phyloP scores from a whole-genome alignment of 192 early-diverging fungal genomes.

The Chytriomyces sp. region DNA sequence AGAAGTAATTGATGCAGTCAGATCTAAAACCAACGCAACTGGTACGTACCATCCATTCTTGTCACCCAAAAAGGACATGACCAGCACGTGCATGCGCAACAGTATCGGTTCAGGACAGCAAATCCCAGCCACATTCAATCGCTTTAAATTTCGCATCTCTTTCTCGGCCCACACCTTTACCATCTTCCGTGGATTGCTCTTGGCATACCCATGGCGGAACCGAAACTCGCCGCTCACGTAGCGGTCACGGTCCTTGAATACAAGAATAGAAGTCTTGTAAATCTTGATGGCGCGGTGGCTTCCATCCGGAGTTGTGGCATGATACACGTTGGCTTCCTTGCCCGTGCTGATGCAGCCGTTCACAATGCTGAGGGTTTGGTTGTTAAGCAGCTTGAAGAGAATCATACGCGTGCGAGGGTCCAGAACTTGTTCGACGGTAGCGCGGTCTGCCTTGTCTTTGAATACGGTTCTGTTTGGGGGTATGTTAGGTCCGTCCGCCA shows the following conservation, averaged over 20 bases:
- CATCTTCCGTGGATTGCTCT: constrained; percentile 97
- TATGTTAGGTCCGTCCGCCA: not conserved
- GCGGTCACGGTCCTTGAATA: constrained; percentile 97
- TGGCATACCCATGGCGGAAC: constrained; percentile 92
- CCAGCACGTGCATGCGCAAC: constrained; percentile 88
- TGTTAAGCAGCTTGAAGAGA: constrained; percentile 92
- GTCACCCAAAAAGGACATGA: constrained; percentile 94
- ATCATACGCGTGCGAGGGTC: constrained; percentile 98
- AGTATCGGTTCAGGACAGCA: constrained; percentile 87
- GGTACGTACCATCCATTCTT: constrained; percentile 74
- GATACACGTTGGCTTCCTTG: constrained; percentile 99
- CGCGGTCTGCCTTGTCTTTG: constrained; percentile 92
- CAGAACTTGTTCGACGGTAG: constrained; percentile 95
- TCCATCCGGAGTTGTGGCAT: constrained; percentile 83
- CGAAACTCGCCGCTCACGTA: constrained; percentile 95
- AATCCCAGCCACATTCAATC: constrained; percentile 80
- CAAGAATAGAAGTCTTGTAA: constrained; percentile 98
- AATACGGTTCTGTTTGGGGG: constrained; percentile 20
- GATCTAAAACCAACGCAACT: not conserved
- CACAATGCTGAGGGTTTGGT: constrained; percentile 85
- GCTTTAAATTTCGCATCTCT: constrained; percentile 97
- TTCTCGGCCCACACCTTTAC: constrained; percentile 98
- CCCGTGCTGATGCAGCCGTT: constrained; percentile 98
- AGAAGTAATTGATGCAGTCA: not conserved
- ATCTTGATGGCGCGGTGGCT: constrained; percentile 92